phyloP scores from a whole-genome alignment of 192 early-diverging fungal species.

The Entophlyctis luteolus region DNA sequence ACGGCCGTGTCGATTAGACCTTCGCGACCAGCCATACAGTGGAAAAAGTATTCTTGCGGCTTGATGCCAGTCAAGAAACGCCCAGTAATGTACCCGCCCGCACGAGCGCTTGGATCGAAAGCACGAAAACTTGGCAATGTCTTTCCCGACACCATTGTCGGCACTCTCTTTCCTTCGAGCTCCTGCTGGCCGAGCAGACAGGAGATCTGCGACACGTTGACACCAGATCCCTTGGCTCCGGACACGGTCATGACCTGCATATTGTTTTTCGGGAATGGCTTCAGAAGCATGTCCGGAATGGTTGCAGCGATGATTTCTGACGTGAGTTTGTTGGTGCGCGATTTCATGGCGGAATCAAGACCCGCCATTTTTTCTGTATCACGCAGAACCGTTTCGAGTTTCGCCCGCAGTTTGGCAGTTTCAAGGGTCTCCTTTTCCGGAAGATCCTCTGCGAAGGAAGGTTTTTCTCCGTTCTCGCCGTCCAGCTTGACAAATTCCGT shows the following conservation, averaged over 20 bases:
- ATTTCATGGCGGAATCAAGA: constrained; percentile 84
- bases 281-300: constrained; percentile 68
- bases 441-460: constrained; percentile 35
- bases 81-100: constrained; percentile 94
- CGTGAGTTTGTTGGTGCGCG: constrained; percentile 76
- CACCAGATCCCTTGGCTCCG: constrained; percentile 93
- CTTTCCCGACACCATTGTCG: constrained; percentile 96
- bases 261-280: constrained; percentile 91
- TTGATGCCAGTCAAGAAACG: constrained; percentile 98
- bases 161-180: constrained; percentile 95
- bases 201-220: constrained; percentile 96
- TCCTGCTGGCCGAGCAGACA: constrained; percentile 97
- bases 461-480: constrained; percentile 40
- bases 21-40: constrained; percentile 96
- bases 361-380: constrained; percentile 80
- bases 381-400: constrained; percentile 80
- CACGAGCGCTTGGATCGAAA: constrained; percentile 82
- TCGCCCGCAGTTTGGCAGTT: constrained; percentile 16
- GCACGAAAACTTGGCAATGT: constrained; percentile 90
- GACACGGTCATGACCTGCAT: constrained; percentile 99
- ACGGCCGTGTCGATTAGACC: constrained; percentile 99
- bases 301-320: constrained; percentile 70
- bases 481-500: constrained; percentile 70
- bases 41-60: constrained; percentile 75
- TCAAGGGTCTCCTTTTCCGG: constrained; percentile 32